phyloP scores from a whole-genome alignment of 352 stramenopile genomes.

The Globisporangium radiosum region DNA sequence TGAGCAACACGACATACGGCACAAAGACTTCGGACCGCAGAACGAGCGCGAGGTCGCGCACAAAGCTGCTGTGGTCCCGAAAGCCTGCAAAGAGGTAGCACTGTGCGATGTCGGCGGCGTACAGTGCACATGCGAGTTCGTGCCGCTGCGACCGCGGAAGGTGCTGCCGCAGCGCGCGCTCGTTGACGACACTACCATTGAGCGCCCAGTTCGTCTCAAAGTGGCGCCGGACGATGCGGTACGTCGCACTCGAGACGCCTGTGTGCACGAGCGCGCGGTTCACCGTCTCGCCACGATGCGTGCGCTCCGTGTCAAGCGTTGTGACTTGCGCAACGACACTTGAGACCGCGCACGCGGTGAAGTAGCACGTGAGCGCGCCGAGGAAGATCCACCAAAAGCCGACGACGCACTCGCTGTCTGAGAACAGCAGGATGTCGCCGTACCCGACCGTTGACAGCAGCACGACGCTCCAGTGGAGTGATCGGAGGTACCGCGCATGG shows the following conservation, averaged over 20 bases:
- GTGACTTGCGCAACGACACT: slow-evolving; percentile 17
- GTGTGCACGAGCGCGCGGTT: slow-evolving; percentile 11
- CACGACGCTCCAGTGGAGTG: slow-evolving; percentile 67
- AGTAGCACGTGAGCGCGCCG: slow-evolving; percentile 19
- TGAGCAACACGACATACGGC: slow-evolving; percentile 43
- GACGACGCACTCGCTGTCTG: slow-evolving; percentile 21
- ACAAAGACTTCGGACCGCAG: slow-evolving; percentile 55
- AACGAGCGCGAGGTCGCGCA: slow-evolving; percentile 26
- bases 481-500: slow-evolving; percentile 51
- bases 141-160: slow-evolving; percentile 14
- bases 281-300: slow-evolving; percentile 2
- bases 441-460: slow-evolving; percentile 65
- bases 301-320: slow-evolving; percentile 6
- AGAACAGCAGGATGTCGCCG: slow-evolving; percentile 60
- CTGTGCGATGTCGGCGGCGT: slow-evolving; percentile 3
- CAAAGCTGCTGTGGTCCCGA: slow-evolving; percentile 14
- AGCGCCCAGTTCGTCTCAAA: slow-evolving; percentile 19
- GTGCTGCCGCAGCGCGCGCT: slow-evolving; percentile 14
- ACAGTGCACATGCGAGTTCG: slow-evolving; percentile 13
- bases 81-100: slow-evolving; percentile 10
- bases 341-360: slow-evolving; percentile 16
- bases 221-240: slow-evolving; percentile 13
- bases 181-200: slow-evolving; percentile 14
- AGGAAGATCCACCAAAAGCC: slow-evolving; percentile 20
- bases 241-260: slow-evolving; percentile 10